These are phyloP conservation scores for Rhytidiadelphus loreus DNA, from an alignment of 225 moss, liverwort and hornwort species.

Conservation along the genomic window DNA sequence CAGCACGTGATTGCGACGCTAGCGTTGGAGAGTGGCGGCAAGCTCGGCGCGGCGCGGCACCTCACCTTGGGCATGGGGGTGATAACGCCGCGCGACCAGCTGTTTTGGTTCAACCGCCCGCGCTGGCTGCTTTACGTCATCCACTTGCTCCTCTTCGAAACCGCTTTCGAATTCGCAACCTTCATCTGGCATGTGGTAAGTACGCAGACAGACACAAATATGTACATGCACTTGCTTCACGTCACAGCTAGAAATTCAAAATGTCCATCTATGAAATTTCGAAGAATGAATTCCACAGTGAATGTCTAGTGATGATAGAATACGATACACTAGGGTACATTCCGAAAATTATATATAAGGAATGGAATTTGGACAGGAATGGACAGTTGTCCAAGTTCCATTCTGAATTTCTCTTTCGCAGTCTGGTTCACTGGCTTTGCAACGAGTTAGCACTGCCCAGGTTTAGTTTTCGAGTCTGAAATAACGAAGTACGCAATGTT, in stretches of 20 bases:
- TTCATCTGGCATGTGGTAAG: constrained; percentile 67
- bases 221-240: background rate
- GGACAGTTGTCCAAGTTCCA: background rate
- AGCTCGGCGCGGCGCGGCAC: background rate
- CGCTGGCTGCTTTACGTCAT: constrained; percentile 37
- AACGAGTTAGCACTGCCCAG: background rate
- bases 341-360: background rate
- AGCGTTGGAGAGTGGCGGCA: constrained; percentile 49
- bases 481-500: no score
- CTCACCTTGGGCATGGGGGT: background rate
- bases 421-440: background rate
- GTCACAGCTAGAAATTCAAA: background rate
- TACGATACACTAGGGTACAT: background rate
- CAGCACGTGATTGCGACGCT: constrained; percentile 74
- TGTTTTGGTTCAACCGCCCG: constrained; percentile 77
- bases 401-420: no score
- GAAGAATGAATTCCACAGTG: background rate
- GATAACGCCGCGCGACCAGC: constrained; percentile 61
- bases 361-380: background rate
- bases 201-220: background rate
- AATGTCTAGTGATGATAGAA: background rate
- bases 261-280: background rate
- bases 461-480: background rate
- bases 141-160: constrained; percentile 61
- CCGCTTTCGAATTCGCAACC: constrained; percentile 68